Percentiles rank a stretch among this genome's conserved stretches.
Evolutionary conservation across 2,329 filamentous ascomycete species (phyloP).

Genomic region (Aspergillus sp.): DNA sequence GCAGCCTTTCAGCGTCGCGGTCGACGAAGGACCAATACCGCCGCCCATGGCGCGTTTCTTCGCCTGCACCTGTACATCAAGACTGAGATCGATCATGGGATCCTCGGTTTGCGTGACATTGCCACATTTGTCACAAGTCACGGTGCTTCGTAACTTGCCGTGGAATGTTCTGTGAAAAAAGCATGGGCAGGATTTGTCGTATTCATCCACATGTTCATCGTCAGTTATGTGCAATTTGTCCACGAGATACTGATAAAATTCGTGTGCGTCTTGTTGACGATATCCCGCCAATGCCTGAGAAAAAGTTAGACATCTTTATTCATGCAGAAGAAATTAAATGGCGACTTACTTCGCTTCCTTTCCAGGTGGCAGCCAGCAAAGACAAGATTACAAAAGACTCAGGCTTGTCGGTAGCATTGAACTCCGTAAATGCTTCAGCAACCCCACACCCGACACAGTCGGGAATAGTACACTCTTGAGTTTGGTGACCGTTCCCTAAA

Average conservation of each 20-base stretch:
- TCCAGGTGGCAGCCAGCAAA: constrained; percentile 84
- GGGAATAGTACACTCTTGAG: constrained; percentile 57
- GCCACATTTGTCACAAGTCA: constrained; percentile 80
- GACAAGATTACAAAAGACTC: constrained; percentile 87
- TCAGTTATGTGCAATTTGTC: constrained; percentile 77
- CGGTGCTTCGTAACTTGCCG: constrained; percentile 80
- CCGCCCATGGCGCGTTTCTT: constrained; percentile 40
- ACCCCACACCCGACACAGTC: constrained; percentile 54
- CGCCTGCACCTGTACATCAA: constrained; percentile 72
- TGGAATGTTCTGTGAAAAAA: constrained; percentile 93
- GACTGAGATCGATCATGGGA: constrained; percentile 80
- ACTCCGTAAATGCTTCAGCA: constrained; percentile 56
- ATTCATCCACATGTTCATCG: constrained; percentile 60
- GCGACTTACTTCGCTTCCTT: constrained; percentile 60
- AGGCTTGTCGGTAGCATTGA: constrained; percentile 55
- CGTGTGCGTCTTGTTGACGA: constrained; percentile 92
- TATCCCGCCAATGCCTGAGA: constrained; percentile 68
- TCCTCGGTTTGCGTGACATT: constrained; percentile 76
- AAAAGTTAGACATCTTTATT: constrained; percentile 1
- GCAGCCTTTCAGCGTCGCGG: constrained; percentile 60
- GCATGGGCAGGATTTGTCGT: constrained; percentile 57
- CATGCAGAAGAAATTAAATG: neutral
- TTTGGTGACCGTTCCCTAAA: constrained; percentile 79
- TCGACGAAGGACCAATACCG: constrained; percentile 28
- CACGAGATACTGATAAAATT: constrained; percentile 92